Evolutionary conservation across 1,284 basidiomycete genomes (phyloP).

Genomic region (Neolentinus lepideus): DNA sequence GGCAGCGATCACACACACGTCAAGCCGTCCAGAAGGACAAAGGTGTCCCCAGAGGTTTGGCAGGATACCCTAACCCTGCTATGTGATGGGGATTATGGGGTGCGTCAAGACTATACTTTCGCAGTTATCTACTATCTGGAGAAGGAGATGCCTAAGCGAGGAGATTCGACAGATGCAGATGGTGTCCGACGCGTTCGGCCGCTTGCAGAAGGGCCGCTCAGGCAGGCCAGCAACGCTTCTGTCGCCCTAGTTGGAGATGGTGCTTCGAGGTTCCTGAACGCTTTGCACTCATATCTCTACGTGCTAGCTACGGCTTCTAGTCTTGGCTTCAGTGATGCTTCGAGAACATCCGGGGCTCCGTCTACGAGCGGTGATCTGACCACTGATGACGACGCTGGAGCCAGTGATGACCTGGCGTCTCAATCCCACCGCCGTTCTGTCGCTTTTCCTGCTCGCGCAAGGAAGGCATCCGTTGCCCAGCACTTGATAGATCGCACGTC

Average conservation of each 20-base stretch:
- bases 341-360: constrained; percentile 23
- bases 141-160: constrained; percentile 64
- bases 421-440: constrained; percentile 39
- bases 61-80: constrained; percentile 82
- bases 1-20: constrained; percentile 12
- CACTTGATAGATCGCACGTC: constrained; percentile 43
- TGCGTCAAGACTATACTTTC: constrained; percentile 73
- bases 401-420: constrained; percentile 10
- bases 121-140: constrained; percentile 68
- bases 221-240: constrained; percentile 38
- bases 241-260: constrained; percentile 56
- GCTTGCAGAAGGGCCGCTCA: constrained; percentile 35
- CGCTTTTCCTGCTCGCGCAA: constrained; percentile 35
- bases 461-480: constrained; percentile 48
- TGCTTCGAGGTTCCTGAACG: constrained; percentile 66
- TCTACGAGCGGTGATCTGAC: constrained; percentile 14
- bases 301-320: constrained; percentile 66
- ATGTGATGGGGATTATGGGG: constrained; percentile 66
- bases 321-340: constrained; percentile 39
- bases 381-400: constrained; percentile 11
- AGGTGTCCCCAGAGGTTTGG: constrained; percentile 78
- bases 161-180: constrained; percentile 38
- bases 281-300: constrained; percentile 73
- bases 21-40: constrained; percentile 51
- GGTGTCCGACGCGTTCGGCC: constrained; percentile 35